Evolutionary conservation across 1,139 yeast species (phyloP), one percentile per base, ranked within the genome.

Genomic region (Candida smagusa): DNA sequence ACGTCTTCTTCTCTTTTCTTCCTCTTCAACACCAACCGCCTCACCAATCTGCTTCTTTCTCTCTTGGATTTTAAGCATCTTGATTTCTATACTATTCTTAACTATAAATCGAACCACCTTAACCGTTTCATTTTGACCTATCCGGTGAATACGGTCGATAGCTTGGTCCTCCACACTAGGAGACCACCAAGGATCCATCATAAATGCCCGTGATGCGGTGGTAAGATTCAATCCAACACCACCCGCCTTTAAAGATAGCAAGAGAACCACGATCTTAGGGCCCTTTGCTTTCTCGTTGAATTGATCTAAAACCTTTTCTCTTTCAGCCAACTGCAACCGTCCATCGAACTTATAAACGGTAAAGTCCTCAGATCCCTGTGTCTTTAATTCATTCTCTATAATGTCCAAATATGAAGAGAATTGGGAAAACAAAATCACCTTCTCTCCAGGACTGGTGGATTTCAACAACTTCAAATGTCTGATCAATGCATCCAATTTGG

Each of bases 181-280:
- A 21, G 94, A 85, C 97, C 97, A 92, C 95, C 96, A 92, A 0
- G 97, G 97, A 53, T 92, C 97, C 90, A 92, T 85, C 77, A 92
- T 73, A 52, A 82, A 89, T 7, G 95, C 97, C 31, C 79, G 74
- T 0, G 87, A 83, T 0, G 97, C 96, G 33, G 83, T 79, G 0
- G 96, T 90, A 43, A 92, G 65, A 54, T 92, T 92, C 46, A 92
- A 69, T 0, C 98, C 98, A 7, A 90, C 96, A 4, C 97, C 97
- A 12, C 98, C 97, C 0, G 97, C 95, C 58, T 88, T 90, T 44
- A 90, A 65, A 1, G 96, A 85, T 26, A 92, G 61, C 13, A 90
- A 63, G 12, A 92, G 58, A 1, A 90, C 74, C 2, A 80, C 73
- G 3, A 81, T 61, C 11, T 56, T 49, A 23, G 53, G 51, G 6